Percentiles rank a stretch among this genome's conserved stretches.
These are phyloP conservation scores for Acer negundo DNA, from an alignment of 345 rosid species.

Conservation along the genomic window DNA sequence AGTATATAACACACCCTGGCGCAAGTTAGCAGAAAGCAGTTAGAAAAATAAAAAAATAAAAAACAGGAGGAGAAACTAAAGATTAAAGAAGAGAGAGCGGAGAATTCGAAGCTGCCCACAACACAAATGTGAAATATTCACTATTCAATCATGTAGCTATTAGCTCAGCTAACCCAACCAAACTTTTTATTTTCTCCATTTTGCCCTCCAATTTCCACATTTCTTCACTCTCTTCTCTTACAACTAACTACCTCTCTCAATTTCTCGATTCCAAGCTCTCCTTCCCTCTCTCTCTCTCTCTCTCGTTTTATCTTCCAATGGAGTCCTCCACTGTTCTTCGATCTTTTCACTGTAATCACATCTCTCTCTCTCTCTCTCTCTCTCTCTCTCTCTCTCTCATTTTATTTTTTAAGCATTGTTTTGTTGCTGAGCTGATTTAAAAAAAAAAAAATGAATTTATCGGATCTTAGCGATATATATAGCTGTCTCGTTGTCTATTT, in stretches of 20 bases:
- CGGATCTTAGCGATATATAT: background rate
- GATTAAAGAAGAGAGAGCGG: constrained; percentile 38
- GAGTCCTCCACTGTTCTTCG: constrained; percentile 69
- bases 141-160: too few relatives aligned
- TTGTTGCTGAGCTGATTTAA: constrained; percentile 7
- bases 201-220: background rate
- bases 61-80: constrained; percentile 33
- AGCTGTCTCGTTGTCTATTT: background rate
- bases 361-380: constrained; percentile 17
- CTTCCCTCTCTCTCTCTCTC: background rate
- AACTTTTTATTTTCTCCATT: background rate
- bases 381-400: background rate
- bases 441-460: too few relatives aligned
- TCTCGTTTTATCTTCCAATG: constrained; percentile 44
- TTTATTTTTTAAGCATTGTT: background rate
- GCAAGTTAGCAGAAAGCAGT: constrained; percentile 4
- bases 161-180: background rate
- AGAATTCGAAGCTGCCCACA: constrained; percentile 31
- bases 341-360: constrained; percentile 58
- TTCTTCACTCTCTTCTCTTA: background rate
- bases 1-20: background rate
- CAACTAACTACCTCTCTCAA: background rate
- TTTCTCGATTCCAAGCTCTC: background rate
- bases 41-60: background rate
- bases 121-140: too few relatives aligned